Evolutionary conservation across 495 filamentous ascomycete genomes (phyloP), one percentile per base, ranked within the genome.

Genomic region (Cercophora scortea): DNA sequence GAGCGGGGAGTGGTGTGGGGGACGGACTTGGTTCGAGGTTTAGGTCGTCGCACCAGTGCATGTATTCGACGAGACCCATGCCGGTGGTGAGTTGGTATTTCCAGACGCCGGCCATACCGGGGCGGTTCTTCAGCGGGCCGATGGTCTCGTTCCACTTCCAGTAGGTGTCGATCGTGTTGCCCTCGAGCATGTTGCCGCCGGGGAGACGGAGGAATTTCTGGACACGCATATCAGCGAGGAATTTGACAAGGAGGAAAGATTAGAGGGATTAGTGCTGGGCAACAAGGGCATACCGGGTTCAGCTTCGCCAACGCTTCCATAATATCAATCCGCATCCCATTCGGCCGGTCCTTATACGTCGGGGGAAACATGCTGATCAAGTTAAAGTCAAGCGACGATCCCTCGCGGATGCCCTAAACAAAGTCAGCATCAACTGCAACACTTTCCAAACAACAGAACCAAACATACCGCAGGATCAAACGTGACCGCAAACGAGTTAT

Each of bases 141-240:
- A 88, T 77, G 2, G 82, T 85, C 50, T 79, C 70, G 58, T 85
- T 83, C 85, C 85, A 88, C 42, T 80, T 76, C 82, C 84, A 88
- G 55, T 74, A 72, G 42, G 68, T 71, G 15, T 61, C 64, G 36
- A 76, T 68, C 18, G 62, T 76, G 38, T 76, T 59, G 19, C 82
- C 82, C 55, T 85, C 81, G 53, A 86, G 63, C 61, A 84, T 86
- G 58, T 87, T 87, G 1, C 85, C 85, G 25, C 83, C 84, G 0
- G 84, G 84, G 41, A 85, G 79, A 6, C 85, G 73, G 36, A 88
- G 68, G 56, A 85, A 81, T 19, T 60, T 73, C 51, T 61, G 47
- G 52, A 49, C 8, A 4, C 19, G 19, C 0, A 34, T 4, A 8
- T 47, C 35, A 16, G 42, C 18, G 49, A 2, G 15, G 12, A 36